Base-by-base conservation (phyloP, 345 rosid genomes). In the Eucalyptus microcorys region DNA sequence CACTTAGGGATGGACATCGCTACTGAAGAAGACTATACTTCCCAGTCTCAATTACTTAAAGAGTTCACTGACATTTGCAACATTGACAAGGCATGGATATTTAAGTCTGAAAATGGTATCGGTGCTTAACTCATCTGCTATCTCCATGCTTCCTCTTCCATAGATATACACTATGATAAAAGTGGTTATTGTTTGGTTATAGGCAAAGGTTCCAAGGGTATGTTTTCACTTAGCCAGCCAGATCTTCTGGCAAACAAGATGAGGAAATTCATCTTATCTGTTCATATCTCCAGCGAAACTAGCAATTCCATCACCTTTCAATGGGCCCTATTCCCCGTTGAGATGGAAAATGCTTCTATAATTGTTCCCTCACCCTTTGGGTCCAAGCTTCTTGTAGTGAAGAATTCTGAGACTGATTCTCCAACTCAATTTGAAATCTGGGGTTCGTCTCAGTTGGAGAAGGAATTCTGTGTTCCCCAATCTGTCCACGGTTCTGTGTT, bases 291-390 rank as follows among this genome's bases (percentile, higher is more conserved):
- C 2, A 92, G 93, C 27, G 93, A 91, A 71, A 91, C 88, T 91
- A 86, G 87, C 50, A 89, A 92, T 87, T 89, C 94, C 64, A 89
- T 92, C 13, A 91, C 90, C 86, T 93, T 98, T 89, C 93, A 93
- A 47, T 97, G 99, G 98, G 91, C 96, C 24, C 95, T 97, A 26
- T 98, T 98, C 92, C 99, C 99, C 32, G 48, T 96, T 5, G 98
- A 98, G 95, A 93, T 95, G 97, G 90, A 93, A 22, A 96, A 94
- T 34, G 96, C 93, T 48, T 93, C 99, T 19, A 90, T 94, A 76
- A 90, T 94, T 59, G 90, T 93, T 89, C 99, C 99, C 22, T 97
- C 99, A 37, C 98, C 98, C 14, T 96, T 96, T 40, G 99, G 99
- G 45, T 89, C 94, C 86, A 96, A 94, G 94, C 95, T 98, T 90